Base-by-base conservation (phyloP, 441 rosid species). In the Hura crepitans region DNA sequence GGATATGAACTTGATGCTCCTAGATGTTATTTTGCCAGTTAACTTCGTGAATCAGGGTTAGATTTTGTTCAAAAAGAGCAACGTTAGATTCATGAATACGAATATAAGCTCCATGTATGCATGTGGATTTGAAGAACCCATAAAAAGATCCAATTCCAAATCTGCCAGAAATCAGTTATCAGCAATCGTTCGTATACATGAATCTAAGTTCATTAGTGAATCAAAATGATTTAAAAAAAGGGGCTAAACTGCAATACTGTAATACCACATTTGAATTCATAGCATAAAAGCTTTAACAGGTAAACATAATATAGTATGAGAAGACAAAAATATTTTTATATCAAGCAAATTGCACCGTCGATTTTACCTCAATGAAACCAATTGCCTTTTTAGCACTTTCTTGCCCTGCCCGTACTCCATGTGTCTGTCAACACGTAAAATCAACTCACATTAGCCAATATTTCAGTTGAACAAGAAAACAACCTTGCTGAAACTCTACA, bases 361-460 rank as follows among this genome's bases (percentile, higher is more conserved):
- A 54, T 56, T 56, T 50, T 80, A 90, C 97, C 99, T 95, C 96
- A 18, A 88, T 72, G 72, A 95, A 92, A 82, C 97, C 86, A 80
- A 92, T 89, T 31, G 89, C 97, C 79, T 86, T 95, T 83, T 85
- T 92, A 30, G 90, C 88, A 79, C 84, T 83, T 80, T 87, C 87
- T 75, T 89, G 88, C 67, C 97, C 96, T 72, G 83, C 85, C 77
- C 93, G 84, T 62, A 92, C 87, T 6, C 97, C 97, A 31, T 95
- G 95, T 11, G 97, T 95, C 99, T 95, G 81, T 35, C 63, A 35
- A 62, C 25, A 37, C 45, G 66, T 46, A 33, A 28, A 68, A 49
- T 23, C 27, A 17, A 6, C 28, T 28, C 17, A 56, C 14, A 56
- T 5, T 56, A 27, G 27, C 61, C 20, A 28, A 56, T 28, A 18